Percentiles rank a stretch among this genome's conserved stretches.
Conservation (phyloP, 2,329 filamentous ascomycete genomes). For the Penicillium sp. region DNA sequence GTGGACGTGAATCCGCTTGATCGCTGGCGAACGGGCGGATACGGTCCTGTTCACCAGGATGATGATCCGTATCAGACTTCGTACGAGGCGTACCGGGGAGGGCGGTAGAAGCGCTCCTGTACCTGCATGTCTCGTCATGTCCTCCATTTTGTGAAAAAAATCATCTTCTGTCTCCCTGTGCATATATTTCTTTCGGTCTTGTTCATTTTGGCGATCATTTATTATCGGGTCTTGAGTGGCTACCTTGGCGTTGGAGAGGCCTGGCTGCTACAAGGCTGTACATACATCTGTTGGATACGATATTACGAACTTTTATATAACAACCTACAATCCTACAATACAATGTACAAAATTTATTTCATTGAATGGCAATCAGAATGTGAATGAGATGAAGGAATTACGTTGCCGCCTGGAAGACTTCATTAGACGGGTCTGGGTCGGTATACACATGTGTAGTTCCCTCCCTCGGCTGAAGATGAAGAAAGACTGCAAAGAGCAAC, state of each 20-base stretch:
- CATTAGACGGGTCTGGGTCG: no score
- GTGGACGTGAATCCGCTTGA: conserved; percentile 32
- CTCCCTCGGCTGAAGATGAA: no score
- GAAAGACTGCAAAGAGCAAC: no score
- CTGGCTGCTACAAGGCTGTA: neutral
- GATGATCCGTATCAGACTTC: conserved; percentile 36
- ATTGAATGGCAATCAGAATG: neutral
- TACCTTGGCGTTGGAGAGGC: neutral
- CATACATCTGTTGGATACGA: conserved; percentile 12
- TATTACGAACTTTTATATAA: conserved; percentile 15
- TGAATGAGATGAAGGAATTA: neutral
- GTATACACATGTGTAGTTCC: no score
- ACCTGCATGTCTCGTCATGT: neutral
- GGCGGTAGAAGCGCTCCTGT: conserved; percentile 18
- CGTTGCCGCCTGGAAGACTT: no score
- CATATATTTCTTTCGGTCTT: conserved; percentile 5
- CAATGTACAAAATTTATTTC: neutral
- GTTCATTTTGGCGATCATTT: conserved; percentile 6
- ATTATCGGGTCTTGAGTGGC: neutral
- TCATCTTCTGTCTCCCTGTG: conserved; percentile 6
- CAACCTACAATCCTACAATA: no score
- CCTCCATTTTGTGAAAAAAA: neutral
- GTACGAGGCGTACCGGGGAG: conserved; percentile 40
- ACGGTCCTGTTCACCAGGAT: conserved; percentile 45
- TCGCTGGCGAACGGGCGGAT: conserved; percentile 43